Base-by-base conservation (phyloP, 257 asterid genomes). In the Agastache rugosa region DNA sequence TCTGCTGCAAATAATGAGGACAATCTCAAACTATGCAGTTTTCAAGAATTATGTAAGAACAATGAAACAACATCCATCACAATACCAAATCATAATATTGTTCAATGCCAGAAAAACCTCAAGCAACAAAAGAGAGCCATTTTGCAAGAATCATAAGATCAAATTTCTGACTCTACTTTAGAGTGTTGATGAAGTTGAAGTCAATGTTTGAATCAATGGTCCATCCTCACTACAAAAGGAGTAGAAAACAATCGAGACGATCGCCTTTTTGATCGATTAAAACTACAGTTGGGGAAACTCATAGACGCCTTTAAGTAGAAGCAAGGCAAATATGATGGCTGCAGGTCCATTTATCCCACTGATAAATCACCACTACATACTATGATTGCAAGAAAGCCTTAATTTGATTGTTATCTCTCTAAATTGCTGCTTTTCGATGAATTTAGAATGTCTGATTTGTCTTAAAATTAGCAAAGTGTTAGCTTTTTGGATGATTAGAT, bases 201-300 rank as follows among this genome's bases (percentile, higher is more conserved):
- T 23, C 63, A 37, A 54, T 22, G 53, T 17, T 69, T 64, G 11
- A 71, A 45, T 37, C 34, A 9, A 68, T 72, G 81, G 84, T 83
- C 87, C 82, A 82, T 63, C 76, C 69, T 63, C 84, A 69, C 74
- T 72, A 66, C 67, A 7, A 50, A 56, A 58, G 20, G 41, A 69
- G 54, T 20, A 16, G 8, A 22, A 34, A 63, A 42, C 29, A 67
- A 51, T 67, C 16, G 55, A 58, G 51, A 61, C 60, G 23, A n/a
- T 35, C 47, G 6, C 73, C 69, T 37, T 66, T 74, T 63, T 51
- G n/a, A 31, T 37, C 77, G 51, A 55, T n/a, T 29, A 42, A 42
- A 63, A 34, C 50, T 55, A 69, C 34, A 9, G 17, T 19, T 47
- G 47, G 34, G 41, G 66, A 69, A 55, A 69, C 42, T 74, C 44